phyloP scores from a whole-genome alignment of 306 rosid genomes.

The Castanea mollissima region DNA sequence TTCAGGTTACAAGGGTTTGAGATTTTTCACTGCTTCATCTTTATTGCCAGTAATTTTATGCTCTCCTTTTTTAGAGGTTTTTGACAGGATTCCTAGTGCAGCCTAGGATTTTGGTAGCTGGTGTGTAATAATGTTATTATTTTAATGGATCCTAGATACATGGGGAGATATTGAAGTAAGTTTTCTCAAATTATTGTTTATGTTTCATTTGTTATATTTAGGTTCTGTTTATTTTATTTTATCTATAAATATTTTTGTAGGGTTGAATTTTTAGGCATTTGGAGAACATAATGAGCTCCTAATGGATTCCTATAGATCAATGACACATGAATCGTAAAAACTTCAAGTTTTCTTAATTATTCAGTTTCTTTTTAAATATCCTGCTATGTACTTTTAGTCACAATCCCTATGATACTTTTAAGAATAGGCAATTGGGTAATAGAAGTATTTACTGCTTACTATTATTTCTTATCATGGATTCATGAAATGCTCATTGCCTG shows the following conservation, averaged over 20 bases:
- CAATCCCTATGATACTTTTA: not conserved
- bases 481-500: not conserved
- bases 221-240: not conserved
- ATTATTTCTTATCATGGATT: too few relatives aligned
- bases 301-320: constrained; percentile 38
- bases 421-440: not conserved
- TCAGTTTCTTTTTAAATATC: not conserved
- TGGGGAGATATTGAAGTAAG: constrained; percentile 46
- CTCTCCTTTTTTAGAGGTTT: too few relatives aligned
- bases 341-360: constrained; percentile 33
- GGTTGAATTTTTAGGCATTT: constrained; percentile 35
- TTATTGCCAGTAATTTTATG: too few relatives aligned
- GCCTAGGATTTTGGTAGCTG: not conserved
- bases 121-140: not conserved
- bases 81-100: too few relatives aligned
- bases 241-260: not conserved
- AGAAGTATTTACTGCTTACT: too few relatives aligned
- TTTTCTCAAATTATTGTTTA: not conserved
- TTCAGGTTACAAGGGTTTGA: too few relatives aligned
- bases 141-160: constrained; percentile 42
- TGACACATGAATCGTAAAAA: constrained; percentile 42
- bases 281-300: constrained; percentile 58
- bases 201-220: not conserved
- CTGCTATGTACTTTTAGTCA: not conserved
- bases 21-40: too few relatives aligned